Evolutionary conservation across 2,329 filamentous ascomycete species (phyloP).

Genomic region (Ascochyta koolunga): DNA sequence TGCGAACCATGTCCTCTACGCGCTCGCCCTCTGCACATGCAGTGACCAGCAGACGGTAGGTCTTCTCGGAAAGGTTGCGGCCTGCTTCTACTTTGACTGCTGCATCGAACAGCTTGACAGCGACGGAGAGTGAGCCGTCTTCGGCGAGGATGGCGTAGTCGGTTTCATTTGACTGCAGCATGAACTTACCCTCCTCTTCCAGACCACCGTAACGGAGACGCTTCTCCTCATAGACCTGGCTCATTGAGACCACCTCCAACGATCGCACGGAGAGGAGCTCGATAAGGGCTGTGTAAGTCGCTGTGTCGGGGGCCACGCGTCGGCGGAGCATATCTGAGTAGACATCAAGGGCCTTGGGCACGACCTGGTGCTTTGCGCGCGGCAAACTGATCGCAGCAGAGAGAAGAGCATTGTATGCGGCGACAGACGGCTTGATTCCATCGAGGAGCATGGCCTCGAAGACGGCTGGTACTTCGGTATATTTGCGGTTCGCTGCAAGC

Average conservation of each 20-base stretch:
- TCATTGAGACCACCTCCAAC: slow-evolving; percentile 76
- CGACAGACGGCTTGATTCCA: slow-evolving; percentile 78
- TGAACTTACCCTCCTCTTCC: slow-evolving; percentile 82
- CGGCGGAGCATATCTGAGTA: slow-evolving; percentile 96
- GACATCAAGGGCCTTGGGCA: slow-evolving; percentile 90
- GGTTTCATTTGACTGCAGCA: slow-evolving; percentile 85
- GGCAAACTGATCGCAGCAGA: slow-evolving; percentile 84
- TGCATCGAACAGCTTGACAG: slow-evolving; percentile 82
- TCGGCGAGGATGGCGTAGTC: slow-evolving; percentile 86
- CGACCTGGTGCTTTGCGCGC: slow-evolving; percentile 77
- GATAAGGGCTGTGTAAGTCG: slow-evolving; percentile 88
- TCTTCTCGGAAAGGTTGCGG: slow-evolving; percentile 74
- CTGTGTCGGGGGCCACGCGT: slow-evolving; percentile 77
- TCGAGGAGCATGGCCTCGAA: slow-evolving; percentile 90
- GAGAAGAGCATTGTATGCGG: slow-evolving; percentile 91
- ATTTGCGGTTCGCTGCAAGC: slow-evolving; percentile 73
- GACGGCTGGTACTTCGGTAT: slow-evolving; percentile 85
- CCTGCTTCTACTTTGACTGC: slow-evolving; percentile 68
- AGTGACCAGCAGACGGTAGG: slow-evolving; percentile 83
- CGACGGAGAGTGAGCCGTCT: slow-evolving; percentile 84
- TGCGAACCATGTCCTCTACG: slow-evolving; percentile 84
- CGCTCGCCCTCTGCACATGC: slow-evolving; percentile 84
- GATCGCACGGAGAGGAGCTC: slow-evolving; percentile 80
- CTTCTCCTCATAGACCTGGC: slow-evolving; percentile 78
- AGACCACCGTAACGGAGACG: slow-evolving; percentile 83